A percentile compares a stretch with the other conserved stretches of the same genome.
These are phyloP conservation scores for Entonaema liquescens DNA, from an alignment of 495 filamentous ascomycete genomes.

Conservation along the genomic window DNA sequence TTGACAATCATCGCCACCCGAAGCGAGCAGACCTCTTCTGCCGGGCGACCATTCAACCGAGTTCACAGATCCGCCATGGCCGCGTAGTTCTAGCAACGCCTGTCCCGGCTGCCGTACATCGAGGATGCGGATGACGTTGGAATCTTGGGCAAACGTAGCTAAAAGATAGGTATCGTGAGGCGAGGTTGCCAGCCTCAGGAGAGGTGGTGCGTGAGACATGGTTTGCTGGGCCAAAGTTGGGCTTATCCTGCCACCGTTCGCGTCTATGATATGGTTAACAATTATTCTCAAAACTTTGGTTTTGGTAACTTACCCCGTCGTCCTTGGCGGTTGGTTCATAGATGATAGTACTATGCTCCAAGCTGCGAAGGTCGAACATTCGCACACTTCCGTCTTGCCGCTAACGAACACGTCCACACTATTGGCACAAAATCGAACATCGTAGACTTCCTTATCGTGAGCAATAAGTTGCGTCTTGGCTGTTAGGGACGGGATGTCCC, in stretches of 20 bases:
- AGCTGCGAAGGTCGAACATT: conserved; percentile 97
- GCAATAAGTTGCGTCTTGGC: conserved; percentile 99
- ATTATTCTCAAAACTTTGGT: neutral
- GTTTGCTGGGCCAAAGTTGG: conserved; percentile 76
- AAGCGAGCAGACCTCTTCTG: conserved; percentile 86
- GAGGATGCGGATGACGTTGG: conserved; percentile 90
- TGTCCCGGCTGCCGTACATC: conserved; percentile 97
- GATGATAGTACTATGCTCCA: conserved; percentile 99
- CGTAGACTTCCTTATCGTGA: conserved; percentile 98
- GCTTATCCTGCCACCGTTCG: conserved; percentile 62
- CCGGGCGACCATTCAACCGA: conserved; percentile 95
- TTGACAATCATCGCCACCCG: conserved; percentile 88
- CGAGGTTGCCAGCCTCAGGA: conserved; percentile 89
- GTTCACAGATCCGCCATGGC: conserved; percentile 86
- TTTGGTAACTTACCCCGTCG: conserved; percentile 73
- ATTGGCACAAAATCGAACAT: conserved; percentile 96
- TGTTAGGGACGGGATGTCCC: conserved; percentile 98
- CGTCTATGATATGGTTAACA: conserved; percentile 48
- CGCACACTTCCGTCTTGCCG: conserved; percentile 95
- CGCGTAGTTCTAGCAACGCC: conserved; percentile 90
- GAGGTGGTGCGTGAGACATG: conserved; percentile 80
- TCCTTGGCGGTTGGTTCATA: conserved; percentile 94
- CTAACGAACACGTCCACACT: conserved; percentile 97
- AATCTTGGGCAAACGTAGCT: conserved; percentile 95
- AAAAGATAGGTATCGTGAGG: conserved; percentile 96